phyloP scores from a whole-genome alignment of 345 rosid genomes.

The Heritiera littoralis region DNA sequence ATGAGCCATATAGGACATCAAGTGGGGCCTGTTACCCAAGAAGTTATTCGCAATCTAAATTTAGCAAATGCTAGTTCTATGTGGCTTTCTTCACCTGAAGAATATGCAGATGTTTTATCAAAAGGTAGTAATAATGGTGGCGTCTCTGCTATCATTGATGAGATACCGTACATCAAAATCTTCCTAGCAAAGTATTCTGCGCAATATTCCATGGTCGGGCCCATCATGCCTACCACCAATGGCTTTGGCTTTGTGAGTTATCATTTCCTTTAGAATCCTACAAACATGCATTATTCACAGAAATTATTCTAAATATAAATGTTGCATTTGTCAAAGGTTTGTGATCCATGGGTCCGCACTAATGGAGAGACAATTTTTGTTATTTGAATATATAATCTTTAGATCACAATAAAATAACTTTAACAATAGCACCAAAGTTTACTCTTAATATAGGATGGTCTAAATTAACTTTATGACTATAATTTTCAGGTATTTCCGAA shows the following conservation, averaged over 20 bases:
- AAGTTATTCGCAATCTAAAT: neutral
- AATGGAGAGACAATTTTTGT: no score
- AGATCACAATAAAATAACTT: no score
- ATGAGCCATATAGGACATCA: conserved; percentile 24
- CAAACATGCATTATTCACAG: no score
- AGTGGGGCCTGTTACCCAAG: neutral
- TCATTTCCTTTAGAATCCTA: neutral
- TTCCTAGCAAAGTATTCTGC: conserved; percentile 25
- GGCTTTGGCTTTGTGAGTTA: conserved; percentile 53
- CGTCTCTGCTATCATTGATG: conserved; percentile 36
- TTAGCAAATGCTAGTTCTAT: neutral
- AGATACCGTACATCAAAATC: conserved; percentile 31
- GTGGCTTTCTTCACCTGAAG: neutral
- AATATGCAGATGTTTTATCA: conserved; percentile 25
- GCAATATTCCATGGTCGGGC: conserved; percentile 29
- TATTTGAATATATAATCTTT: no score
- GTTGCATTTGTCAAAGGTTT: neutral
- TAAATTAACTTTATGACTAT: neutral
- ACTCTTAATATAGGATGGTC: no score
- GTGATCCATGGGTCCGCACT: no score
- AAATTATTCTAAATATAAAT: no score
- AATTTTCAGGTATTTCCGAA: conserved; percentile 32
- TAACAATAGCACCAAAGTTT: no score
- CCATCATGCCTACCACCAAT: conserved; percentile 22
- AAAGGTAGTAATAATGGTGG: conserved; percentile 27